Base-by-base conservation (phyloP, 2,329 filamentous ascomycete genomes). In the Alternaria longipes region DNA sequence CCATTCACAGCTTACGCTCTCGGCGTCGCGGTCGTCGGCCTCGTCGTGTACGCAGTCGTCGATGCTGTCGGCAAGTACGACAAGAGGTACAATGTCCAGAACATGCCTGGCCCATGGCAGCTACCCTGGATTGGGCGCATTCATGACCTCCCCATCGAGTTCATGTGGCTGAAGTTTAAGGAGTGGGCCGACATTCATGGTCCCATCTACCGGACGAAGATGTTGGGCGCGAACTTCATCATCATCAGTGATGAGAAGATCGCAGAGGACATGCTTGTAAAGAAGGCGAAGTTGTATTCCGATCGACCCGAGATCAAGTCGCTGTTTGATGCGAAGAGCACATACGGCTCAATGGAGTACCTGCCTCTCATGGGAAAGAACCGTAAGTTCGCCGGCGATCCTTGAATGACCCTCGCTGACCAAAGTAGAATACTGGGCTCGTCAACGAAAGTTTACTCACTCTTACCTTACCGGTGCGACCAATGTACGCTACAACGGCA, bases 331-430 rank as follows among this genome's bases (percentile, higher is more conserved):
- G 83, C 84, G 0, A 86, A 87, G 74, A 85, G 83, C 63, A 83
- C 82, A 1, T 67, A 83, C 70, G 84, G 84, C 3, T 85, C 84
- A 1, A 85, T 85, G 84, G 84, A 85, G 59, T 86, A 86, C 59
- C 78, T 86, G 2, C 84, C 84, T 5, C 69, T 86, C 42, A 86
- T 86, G 84, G 84, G 84, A 49, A 84, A 81, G 72, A 86, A 86
- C 64, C 77, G 84, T 85, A 74, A 72, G 83, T 69, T n/a, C 18
- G 8, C 6, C 18, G 4, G 14, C 14, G 4, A 36, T 16, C 11
- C 11, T 41, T 12, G 5, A 11, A 14, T 16, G 46, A 49, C 34
- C 14, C 6, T 14, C 3, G 49, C 65, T 74, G 52, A 75, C 54
- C 20, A 6, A 9, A 34, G 54, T 50, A 76, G 84, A 84, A 62